Evolutionary conservation across 1,139 yeast species (phyloP).

Genomic region (Dujonia santamariae): DNA sequence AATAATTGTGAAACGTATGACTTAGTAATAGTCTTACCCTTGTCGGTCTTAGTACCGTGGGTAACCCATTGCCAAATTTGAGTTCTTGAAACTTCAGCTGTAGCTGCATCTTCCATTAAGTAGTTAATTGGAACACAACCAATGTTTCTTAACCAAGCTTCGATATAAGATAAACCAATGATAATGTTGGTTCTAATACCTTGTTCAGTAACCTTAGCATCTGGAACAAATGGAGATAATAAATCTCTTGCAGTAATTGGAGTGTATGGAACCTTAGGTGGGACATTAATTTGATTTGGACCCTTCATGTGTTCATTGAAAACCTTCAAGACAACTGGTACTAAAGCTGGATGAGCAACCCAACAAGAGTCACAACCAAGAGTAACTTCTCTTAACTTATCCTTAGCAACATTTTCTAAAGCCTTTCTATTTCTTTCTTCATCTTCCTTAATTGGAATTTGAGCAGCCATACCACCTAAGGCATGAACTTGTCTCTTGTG

Average conservation of each 20-base stretch:
- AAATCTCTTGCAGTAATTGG: constrained; percentile 64
- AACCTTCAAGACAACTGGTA: constrained; percentile 69
- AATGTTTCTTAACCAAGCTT: constrained; percentile 78
- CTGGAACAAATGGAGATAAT: constrained; percentile 65
- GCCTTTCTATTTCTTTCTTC: constrained; percentile 61
- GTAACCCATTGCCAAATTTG: constrained; percentile 85
- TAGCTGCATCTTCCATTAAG: constrained; percentile 86
- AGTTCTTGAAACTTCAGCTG: constrained; percentile 82
- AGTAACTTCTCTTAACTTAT: constrained; percentile 69
- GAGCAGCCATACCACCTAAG: constrained; percentile 87
- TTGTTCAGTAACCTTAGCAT: constrained; percentile 63
- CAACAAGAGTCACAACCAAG: constrained; percentile 83
- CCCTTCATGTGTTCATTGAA: constrained; percentile 83
- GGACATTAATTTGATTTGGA: constrained; percentile 73
- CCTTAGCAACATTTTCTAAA: constrained; percentile 69
- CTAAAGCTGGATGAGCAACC: constrained; percentile 82
- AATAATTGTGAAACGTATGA: constrained; percentile 55
- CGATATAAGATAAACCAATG: constrained; percentile 75
- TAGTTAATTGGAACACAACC: constrained; percentile 83
- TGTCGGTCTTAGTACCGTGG: constrained; percentile 63
- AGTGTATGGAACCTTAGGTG: constrained; percentile 45
- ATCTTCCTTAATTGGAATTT: constrained; percentile 73
- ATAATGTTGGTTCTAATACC: constrained; percentile 71
- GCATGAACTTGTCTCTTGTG: constrained; percentile 77
- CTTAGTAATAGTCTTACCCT: constrained; percentile 56